A percentile compares a stretch with the other conserved stretches of the same genome.
Conservation (phyloP, 1,139 yeast species). For the Debaryomyces psychrophilus region DNA sequence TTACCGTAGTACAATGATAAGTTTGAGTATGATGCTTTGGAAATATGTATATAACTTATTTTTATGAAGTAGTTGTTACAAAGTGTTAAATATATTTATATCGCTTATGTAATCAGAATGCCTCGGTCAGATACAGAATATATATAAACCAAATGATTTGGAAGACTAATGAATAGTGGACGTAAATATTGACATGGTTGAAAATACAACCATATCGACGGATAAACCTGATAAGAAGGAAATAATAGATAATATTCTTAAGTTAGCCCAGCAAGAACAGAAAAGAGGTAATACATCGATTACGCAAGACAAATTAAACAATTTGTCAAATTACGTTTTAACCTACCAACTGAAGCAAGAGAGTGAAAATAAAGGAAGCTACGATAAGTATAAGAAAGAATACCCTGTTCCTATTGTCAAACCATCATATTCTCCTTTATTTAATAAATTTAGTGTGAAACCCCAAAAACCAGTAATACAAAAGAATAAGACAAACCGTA, state of each 20-base stretch:
- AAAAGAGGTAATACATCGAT: constrained; percentile 37
- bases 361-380: constrained; percentile 4
- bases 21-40: constrained; percentile 10
- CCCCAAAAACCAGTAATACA: constrained; percentile 12
- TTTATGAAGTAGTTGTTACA: too few relatives aligned
- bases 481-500: constrained; percentile 9
- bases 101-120: constrained; percentile 4
- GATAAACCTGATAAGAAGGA: constrained; percentile 24
- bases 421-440: constrained; percentile 27
- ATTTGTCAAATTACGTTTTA: constrained; percentile 26
- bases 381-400: constrained; percentile 17
- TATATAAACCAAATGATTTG: neutral
- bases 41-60: neutral
- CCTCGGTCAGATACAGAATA: constrained; percentile 3
- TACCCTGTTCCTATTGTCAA: constrained; percentile 20
- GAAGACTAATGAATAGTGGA: neutral
- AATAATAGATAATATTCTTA: constrained; percentile 30
- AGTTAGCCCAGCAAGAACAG: constrained; percentile 37
- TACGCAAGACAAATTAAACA: constrained; percentile 36
- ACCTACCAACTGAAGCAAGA: constrained; percentile 15
- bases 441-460: constrained; percentile 25
- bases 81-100: neutral
- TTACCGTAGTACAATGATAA: too few relatives aligned
- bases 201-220: constrained; percentile 11
- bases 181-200: constrained; percentile 6